Conservation (phyloP, 371 early-diverging fungal genomes). For the Mortierella sp. region DNA sequence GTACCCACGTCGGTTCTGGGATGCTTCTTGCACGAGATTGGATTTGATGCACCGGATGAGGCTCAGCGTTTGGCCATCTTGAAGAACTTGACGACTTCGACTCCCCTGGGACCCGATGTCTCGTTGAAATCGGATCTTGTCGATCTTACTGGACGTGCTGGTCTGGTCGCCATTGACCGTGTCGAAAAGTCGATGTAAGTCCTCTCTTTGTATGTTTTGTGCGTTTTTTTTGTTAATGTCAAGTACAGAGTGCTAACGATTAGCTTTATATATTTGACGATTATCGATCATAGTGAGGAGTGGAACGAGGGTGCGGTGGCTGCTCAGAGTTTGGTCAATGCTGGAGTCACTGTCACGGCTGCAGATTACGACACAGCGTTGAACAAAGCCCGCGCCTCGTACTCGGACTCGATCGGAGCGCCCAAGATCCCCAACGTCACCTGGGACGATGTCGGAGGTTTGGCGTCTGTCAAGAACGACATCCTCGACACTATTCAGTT, state of each 20-base stretch:
- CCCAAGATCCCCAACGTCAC: conserved; percentile 97
- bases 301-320: conserved; percentile 52
- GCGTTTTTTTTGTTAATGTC: not conserved
- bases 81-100: conserved; percentile 62
- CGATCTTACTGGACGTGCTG: conserved; percentile 81
- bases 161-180: conserved; percentile 76
- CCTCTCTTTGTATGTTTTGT: not conserved
- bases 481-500: conserved; percentile 99
- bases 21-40: conserved; percentile 83
- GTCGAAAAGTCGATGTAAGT: conserved; percentile 70
- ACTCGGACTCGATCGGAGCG: conserved; percentile 94
- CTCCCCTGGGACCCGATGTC: conserved; percentile 83
- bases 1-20: conserved; percentile 78
- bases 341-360: conserved; percentile 81
- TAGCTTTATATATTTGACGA: not conserved
- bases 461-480: conserved; percentile 96
- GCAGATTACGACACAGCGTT: conserved; percentile 88
- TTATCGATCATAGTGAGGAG: conserved; percentile 26
- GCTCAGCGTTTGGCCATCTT: conserved; percentile 74
- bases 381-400: conserved; percentile 82
- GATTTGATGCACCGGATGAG: conserved; percentile 83
- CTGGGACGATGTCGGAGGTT: conserved; percentile 99
- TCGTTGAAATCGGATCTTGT: conserved; percentile 80
- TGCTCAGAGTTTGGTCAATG: conserved; percentile 69
- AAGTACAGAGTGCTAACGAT: no score